Evolutionary conservation across 768 basidiomycete genomes (phyloP).

Genomic region (Filobasidium floriforme): DNA sequence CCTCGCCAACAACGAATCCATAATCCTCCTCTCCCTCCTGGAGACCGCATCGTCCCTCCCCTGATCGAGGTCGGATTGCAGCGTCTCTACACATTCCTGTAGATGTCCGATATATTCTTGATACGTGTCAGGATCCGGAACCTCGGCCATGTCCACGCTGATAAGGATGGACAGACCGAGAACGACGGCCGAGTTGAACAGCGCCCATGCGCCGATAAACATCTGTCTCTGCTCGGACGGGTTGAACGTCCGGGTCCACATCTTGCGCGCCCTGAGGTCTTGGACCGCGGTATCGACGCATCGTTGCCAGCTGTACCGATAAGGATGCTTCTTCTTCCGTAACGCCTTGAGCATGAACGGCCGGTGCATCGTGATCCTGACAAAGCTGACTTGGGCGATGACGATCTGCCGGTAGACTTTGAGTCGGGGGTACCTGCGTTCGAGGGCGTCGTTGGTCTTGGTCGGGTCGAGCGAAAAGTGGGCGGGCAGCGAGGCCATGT

Average conservation of each 20-base stretch:
- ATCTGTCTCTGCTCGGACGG: slow-evolving; percentile 19
- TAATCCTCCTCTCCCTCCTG: slow-evolving; percentile 17
- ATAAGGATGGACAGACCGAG: slow-evolving; percentile 18
- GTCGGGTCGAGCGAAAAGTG: slow-evolving; percentile 17
- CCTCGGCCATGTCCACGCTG: slow-evolving; percentile 17
- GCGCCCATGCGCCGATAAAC: slow-evolving; percentile 15
- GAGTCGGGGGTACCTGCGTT: slow-evolving; percentile 16
- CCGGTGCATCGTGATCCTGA: slow-evolving; percentile 17
- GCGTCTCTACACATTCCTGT: slow-evolving; percentile 13
- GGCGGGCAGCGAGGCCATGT: slow-evolving; percentile 10
- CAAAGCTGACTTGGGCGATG: slow-evolving; percentile 16
- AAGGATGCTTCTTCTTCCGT: slow-evolving; percentile 15
- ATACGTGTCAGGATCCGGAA: slow-evolving; percentile 15
- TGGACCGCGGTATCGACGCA: slow-evolving; percentile 20
- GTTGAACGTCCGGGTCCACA: slow-evolving; percentile 15
- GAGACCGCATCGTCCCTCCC: slow-evolving; percentile 14
- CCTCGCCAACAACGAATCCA: slow-evolving; percentile 18
- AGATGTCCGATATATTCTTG: slow-evolving; percentile 14
- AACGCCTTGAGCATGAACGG: slow-evolving; percentile 20
- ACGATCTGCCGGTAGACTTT: slow-evolving; percentile 14
- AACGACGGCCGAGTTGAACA: slow-evolving; percentile 19
- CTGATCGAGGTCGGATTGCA: slow-evolving; percentile 14
- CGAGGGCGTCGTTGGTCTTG: slow-evolving; percentile 16
- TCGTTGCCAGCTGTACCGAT: slow-evolving; percentile 19
- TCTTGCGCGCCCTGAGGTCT: slow-evolving; percentile 14